Percentiles rank a stretch among this genome's conserved stretches.
These are phyloP conservation scores for Ceratocystis variospora DNA, from an alignment of 2,329 filamentous ascomycete genomes.

Conservation along the genomic window DNA sequence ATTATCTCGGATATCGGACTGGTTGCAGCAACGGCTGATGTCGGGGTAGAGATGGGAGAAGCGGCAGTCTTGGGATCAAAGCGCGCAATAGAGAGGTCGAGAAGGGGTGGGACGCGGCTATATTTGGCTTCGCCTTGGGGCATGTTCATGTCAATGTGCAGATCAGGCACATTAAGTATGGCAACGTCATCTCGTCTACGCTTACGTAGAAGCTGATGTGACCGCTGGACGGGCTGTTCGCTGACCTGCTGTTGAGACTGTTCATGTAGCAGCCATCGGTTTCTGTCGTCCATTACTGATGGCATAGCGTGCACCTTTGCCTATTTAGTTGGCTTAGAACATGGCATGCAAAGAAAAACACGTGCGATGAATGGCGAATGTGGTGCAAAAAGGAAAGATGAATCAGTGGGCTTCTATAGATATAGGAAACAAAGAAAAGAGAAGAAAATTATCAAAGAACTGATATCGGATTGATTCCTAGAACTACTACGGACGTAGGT, in stretches of 20 bases:
- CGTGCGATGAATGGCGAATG: too few relatives aligned
- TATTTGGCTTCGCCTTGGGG: neutral
- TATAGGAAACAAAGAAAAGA: too few relatives aligned
- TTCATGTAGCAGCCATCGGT: neutral
- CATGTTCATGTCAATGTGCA: neutral
- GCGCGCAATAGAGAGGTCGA: neutral
- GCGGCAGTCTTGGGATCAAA: neutral
- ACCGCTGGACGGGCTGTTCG: neutral
- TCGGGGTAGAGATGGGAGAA: neutral
- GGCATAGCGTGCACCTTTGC: neutral
- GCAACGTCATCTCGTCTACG: slow-evolving; percentile 14
- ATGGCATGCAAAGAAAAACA: neutral
- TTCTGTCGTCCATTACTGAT: slow-evolving; percentile 3
- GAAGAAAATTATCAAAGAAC: too few relatives aligned
- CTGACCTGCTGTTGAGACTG: neutral
- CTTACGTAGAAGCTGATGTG: slow-evolving; percentile 7
- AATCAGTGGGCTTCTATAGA: neutral
- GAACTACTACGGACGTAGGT: too few relatives aligned
- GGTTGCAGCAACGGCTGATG: neutral
- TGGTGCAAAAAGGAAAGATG: neutral
- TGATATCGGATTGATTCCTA: too few relatives aligned
- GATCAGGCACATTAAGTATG: slow-evolving; percentile 3
- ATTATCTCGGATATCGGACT: neutral
- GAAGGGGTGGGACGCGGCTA: neutral
- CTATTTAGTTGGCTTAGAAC: neutral